Conservation (phyloP, 495 filamentous ascomycete species). For the Hypoxylon intermedium region DNA sequence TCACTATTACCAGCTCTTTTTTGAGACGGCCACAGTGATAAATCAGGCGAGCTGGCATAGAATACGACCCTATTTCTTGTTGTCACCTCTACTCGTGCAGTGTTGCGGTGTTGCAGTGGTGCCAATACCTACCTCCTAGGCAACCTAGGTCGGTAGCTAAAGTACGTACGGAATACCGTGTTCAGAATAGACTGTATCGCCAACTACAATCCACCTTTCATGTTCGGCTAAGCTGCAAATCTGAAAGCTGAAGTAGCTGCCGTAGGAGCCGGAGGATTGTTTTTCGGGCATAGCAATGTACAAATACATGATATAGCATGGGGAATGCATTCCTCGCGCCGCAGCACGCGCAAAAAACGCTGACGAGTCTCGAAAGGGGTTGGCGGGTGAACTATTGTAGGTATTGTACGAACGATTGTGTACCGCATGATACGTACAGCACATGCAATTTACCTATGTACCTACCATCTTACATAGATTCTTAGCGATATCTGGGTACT, state of each 20-base stretch:
- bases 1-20: constrained; percentile 11
- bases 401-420: too few relatives aligned
- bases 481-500: neutral
- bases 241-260: too few relatives aligned
- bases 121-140: too few relatives aligned
- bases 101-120: too few relatives aligned
- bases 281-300: neutral
- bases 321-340: constrained; percentile 23
- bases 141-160: neutral
- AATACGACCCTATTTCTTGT: constrained; percentile 15
- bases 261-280: too few relatives aligned
- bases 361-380: constrained; percentile 17
- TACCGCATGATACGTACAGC: too few relatives aligned
- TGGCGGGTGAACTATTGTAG: constrained; percentile 32
- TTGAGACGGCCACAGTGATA: constrained; percentile 18
- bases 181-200: too few relatives aligned
- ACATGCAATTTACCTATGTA: constrained; percentile 13
- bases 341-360: constrained; percentile 12
- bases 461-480: constrained; percentile 8
- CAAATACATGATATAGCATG: neutral
- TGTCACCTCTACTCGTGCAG: too few relatives aligned
- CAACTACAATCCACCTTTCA: too few relatives aligned
- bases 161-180: too few relatives aligned
- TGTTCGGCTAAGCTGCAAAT: too few relatives aligned
- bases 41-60: constrained; percentile 16